Conservation (phyloP, 495 filamentous ascomycete species). For the Evansstolkia leycettana region DNA sequence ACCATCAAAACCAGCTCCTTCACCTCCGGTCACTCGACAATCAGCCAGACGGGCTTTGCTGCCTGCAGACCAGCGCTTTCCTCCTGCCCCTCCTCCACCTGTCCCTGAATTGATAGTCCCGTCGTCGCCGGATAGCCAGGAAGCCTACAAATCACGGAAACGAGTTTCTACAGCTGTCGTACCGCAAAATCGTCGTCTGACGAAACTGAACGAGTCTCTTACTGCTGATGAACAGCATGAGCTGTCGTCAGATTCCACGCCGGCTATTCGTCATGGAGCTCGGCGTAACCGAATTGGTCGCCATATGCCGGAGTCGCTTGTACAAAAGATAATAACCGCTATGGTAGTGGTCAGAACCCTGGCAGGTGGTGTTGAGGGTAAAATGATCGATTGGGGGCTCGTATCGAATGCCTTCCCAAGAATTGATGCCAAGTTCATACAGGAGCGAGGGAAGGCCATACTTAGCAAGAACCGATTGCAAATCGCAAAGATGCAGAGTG, state of each 20-base stretch:
- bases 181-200: constrained; percentile 14
- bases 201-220: constrained; percentile 14
- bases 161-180: neutral
- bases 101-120: neutral
- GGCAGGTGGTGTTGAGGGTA: constrained; percentile 55
- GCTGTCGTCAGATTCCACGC: neutral
- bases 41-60: too few species aligned
- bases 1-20: neutral
- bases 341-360: constrained; percentile 63
- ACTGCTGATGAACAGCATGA: constrained; percentile 4
- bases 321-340: constrained; percentile 45
- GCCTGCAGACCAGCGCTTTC: constrained; percentile 1
- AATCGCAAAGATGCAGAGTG: constrained; percentile 56
- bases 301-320: constrained; percentile 13
- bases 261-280: constrained; percentile 1
- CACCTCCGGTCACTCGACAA: constrained; percentile 1
- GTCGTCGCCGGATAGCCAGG: neutral
- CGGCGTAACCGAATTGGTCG: constrained; percentile 15
- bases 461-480: constrained; percentile 45
- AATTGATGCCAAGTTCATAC: constrained; percentile 42
- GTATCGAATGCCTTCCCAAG: constrained; percentile 53
- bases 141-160: neutral
- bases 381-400: constrained; percentile 60
- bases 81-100: neutral
- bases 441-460: constrained; percentile 46